Evolutionary conservation across 78 protist genomes (phyloP), one percentile per base, ranked within the genome.

Genomic region (Dictyostelium purpureum): DNA sequence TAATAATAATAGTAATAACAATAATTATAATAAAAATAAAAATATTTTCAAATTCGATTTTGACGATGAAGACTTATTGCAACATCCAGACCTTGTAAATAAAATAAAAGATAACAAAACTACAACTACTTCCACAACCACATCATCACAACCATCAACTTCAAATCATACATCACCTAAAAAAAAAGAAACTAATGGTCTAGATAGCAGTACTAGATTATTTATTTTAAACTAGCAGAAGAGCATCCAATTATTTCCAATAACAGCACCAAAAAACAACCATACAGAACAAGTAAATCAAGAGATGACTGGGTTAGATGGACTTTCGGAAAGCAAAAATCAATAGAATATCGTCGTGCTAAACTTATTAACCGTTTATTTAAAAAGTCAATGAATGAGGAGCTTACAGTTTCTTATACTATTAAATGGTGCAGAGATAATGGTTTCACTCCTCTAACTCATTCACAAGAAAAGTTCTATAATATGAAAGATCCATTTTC

Each of bases 261-360:
- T 2, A 71, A 5, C n/a, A 28, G n/a, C 9, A 71, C 56, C 6
- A 43, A 43, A 71, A 80, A 45, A 51, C 11, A 14, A 10, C 47
- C 65, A 37, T 85, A 85, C 45, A 70, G 91, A 59, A 71, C 37
- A 40, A 56, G 82, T 18, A 2, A n/a, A 28, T 43, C 75, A 21
- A 45, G 9, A 19, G 65, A 38, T 0, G 47, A 73, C 28, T 85
- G 91, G 91, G n/a, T 66, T 6, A 10, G 54, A 43, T 85, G 91
- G 91, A 61, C 71, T 1, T 12, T 24, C 31, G 91, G 91, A 45
- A 85, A 85, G 73, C 91, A 85, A 42, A 73, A 59, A 35, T 85
- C 61, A 21, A 85, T 76, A 21, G 91, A 85, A 54, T 82, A 52
- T 54, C 31, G 90, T 10, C 37, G 91, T 9, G 24, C 70, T 19